These are phyloP conservation scores for Gastrodia elata DNA, from an alignment of 106 monocot genomes.

Conservation along the genomic window DNA sequence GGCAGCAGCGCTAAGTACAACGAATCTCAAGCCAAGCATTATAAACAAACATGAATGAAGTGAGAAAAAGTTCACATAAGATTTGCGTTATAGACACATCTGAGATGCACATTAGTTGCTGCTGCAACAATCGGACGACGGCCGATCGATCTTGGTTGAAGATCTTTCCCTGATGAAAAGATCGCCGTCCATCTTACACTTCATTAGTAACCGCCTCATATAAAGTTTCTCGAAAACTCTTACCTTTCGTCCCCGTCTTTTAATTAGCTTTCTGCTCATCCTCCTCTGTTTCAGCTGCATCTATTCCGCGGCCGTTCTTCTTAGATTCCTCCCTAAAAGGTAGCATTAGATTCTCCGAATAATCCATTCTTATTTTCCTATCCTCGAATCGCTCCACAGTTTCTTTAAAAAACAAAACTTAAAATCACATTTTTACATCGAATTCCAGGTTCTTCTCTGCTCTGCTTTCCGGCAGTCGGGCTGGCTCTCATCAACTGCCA, in stretches of 20 bases:
- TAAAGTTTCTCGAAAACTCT: background rate
- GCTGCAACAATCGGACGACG: background rate
- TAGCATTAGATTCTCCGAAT: conserved; percentile 5
- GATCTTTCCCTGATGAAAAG: background rate
- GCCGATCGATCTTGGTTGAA: background rate
- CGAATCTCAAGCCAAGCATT: too few species aligned
- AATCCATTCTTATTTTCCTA: background rate
- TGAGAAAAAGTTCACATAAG: too few species aligned
- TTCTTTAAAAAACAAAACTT: background rate
- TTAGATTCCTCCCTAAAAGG: conserved; percentile 4
- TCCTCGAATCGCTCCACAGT: background rate
- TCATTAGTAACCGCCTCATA: conserved; percentile 6
- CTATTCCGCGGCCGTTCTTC: too few species aligned
- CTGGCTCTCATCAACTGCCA: conserved; percentile 1
- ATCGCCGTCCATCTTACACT: background rate
- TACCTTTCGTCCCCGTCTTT: background rate
- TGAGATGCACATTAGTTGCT: background rate
- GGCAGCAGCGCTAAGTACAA: too few species aligned
- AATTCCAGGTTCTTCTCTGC: conserved; percentile 1
- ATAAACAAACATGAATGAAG: too few species aligned
- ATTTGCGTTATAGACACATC: too few species aligned
- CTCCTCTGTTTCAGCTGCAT: background rate
- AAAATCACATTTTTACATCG: background rate
- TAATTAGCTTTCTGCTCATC: background rate
- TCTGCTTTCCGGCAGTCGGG: background rate